A percentile compares a stretch with the other conserved stretches of the same genome.
These are phyloP conservation scores for Serpula lacrymans DNA, from an alignment of 768 basidiomycete genomes.

Conservation along the genomic window DNA sequence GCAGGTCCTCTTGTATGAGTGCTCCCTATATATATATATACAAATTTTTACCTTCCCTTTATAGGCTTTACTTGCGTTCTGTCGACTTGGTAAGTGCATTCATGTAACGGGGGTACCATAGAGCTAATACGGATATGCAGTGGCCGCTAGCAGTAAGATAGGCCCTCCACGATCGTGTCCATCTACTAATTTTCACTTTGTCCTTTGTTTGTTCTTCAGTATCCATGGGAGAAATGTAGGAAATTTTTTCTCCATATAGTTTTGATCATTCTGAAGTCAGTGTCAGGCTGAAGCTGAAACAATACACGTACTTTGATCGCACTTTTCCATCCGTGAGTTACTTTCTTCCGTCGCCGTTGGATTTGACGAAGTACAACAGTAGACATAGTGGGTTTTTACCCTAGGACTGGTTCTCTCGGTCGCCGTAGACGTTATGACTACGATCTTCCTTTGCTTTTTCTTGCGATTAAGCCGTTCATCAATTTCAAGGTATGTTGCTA, in stretches of 20 bases:
- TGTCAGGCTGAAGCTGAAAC: conserved; percentile 11
- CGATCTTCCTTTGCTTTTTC: conserved; percentile 38
- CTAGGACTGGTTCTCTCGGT: conserved; percentile 44
- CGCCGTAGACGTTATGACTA: conserved; percentile 44
- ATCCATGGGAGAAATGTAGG: conserved; percentile 20
- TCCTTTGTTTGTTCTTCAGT: conserved; percentile 10
- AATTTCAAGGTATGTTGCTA: conserved; percentile 28
- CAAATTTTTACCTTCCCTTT: neutral
- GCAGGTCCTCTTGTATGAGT: conserved; percentile 15
- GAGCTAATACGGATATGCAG: conserved; percentile 6
- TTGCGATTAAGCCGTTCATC: conserved; percentile 36
- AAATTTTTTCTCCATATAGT: neutral
- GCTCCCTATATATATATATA: neutral
- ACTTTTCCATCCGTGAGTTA: conserved; percentile 11
- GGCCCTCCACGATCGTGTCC: too few relatives aligned
- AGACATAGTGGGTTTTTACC: conserved; percentile 42
- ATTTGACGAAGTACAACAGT: neutral
- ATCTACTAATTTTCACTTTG: neutral
- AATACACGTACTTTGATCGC: conserved; percentile 7
- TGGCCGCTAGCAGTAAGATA: conserved; percentile 18
- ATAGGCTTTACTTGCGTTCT: conserved; percentile 13
- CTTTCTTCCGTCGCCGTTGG: neutral
- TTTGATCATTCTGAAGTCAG: neutral
- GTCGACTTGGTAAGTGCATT: conserved; percentile 17
- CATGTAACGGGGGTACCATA: too few relatives aligned